Evolutionary conservation across 139 green algal genomes (phyloP).

Genomic region (Coelastrella sp.): DNA sequence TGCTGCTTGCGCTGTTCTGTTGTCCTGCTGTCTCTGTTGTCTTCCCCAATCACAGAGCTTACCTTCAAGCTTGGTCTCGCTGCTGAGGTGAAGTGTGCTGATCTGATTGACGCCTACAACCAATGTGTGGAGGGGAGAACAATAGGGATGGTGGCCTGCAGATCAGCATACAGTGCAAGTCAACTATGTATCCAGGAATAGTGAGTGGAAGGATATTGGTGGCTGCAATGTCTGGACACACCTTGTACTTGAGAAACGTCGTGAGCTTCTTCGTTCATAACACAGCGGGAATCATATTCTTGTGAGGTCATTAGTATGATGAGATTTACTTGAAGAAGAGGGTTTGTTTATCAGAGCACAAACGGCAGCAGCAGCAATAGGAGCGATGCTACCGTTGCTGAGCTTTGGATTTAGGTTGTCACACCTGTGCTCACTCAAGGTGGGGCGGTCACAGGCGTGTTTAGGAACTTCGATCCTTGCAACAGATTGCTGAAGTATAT

Average conservation of each 20-base stretch:
- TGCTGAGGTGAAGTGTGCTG: background rate
- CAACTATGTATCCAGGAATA: constrained; percentile 29
- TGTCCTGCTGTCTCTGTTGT: background rate
- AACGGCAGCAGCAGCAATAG: no score
- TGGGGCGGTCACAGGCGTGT: background rate
- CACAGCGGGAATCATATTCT: no score
- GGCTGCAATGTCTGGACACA: no score
- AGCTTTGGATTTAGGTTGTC: no score
- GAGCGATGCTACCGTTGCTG: no score
- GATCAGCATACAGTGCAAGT: constrained; percentile 12
- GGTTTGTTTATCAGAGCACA: no score
- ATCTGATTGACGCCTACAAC: constrained; percentile 19
- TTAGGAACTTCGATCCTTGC: background rate
- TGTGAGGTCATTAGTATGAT: no score
- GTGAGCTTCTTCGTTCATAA: background rate
- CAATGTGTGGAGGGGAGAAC: constrained; percentile 1
- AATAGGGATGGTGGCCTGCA: constrained; percentile 20
- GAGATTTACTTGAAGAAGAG: no score
- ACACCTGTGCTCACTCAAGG: no score
- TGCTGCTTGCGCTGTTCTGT: no score
- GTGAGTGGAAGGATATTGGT: background rate
- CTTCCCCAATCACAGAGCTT: background rate
- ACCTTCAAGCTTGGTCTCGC: background rate
- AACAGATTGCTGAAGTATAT: background rate
- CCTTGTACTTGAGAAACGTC: background rate